Conservation (phyloP, 345 rosid species). For the Salix exigua region DNA sequence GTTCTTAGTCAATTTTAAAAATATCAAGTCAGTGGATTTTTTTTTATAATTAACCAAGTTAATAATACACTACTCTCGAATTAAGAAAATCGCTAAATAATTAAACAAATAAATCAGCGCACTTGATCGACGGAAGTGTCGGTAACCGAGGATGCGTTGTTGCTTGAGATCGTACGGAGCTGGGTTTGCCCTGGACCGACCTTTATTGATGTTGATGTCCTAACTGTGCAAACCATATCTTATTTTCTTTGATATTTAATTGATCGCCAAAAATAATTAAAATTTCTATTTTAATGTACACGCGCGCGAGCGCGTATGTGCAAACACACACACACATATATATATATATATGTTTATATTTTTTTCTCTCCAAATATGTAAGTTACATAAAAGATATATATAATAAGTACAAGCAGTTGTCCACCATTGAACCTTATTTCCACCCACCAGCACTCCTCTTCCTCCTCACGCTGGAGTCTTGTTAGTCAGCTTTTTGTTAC, state of each 20-base stretch:
- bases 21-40: not conserved
- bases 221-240: conserved; percentile 11
- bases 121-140: conserved; percentile 4
- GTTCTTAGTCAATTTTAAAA: too few species aligned
- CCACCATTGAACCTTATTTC: conserved; percentile 18
- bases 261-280: not conserved
- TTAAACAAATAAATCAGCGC: not conserved
- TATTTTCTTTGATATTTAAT: not conserved
- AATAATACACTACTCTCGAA: not conserved
- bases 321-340: too few species aligned
- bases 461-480: not conserved
- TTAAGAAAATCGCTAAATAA: too few species aligned
- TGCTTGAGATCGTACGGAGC: conserved; percentile 5
- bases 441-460: conserved; percentile 15
- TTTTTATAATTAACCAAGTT: too few species aligned
- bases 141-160: conserved; percentile 4
- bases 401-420: not conserved
- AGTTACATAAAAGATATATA: too few species aligned
- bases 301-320: too few species aligned
- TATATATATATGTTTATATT: too few species aligned
- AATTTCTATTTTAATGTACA: not conserved
- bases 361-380: too few species aligned
- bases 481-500: conserved; percentile 1
- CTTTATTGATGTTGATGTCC: conserved; percentile 18
- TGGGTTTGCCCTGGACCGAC: conserved; percentile 19